A percentile compares a stretch with the other conserved stretches of the same genome.
Evolutionary conservation across 495 filamentous ascomycete species (phyloP).

Genomic region (Parathielavia hyrcaniae): DNA sequence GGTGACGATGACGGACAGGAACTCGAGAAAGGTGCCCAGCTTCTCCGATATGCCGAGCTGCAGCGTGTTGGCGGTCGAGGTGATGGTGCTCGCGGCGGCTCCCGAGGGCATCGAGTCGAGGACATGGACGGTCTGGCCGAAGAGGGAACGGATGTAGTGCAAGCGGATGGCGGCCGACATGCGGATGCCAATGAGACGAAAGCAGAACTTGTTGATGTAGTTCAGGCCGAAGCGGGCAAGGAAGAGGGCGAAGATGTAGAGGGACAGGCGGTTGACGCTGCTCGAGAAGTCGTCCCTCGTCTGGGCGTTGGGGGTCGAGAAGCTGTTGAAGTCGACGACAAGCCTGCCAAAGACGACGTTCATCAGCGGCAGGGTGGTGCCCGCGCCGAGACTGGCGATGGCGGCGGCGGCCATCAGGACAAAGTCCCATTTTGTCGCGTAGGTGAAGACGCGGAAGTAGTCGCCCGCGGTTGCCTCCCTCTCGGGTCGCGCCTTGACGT

Average conservation of each 20-base stretch:
- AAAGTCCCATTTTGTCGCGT: conserved; percentile 41
- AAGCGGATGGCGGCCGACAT: conserved; percentile 49
- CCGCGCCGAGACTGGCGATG: conserved; percentile 32
- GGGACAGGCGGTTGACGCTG: conserved; percentile 25
- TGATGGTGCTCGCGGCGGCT: conserved; percentile 52
- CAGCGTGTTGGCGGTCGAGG: conserved; percentile 51
- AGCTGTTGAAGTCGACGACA: conserved; percentile 29
- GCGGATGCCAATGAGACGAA: conserved; percentile 45
- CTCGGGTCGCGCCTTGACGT: conserved; percentile 35
- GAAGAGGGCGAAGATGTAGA: conserved; percentile 39
- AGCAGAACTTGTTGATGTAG: conserved; percentile 47
- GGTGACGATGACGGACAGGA: conserved; percentile 50
- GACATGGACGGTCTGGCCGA: conserved; percentile 49
- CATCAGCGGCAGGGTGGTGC: conserved; percentile 35
- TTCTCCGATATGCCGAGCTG: conserved; percentile 59
- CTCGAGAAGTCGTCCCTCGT: conserved; percentile 15
- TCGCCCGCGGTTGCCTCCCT: conserved; percentile 40
- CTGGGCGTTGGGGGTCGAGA: conserved; percentile 9
- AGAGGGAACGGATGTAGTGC: conserved; percentile 48
- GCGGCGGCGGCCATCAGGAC: conserved; percentile 34
- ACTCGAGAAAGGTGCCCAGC: conserved; percentile 52
- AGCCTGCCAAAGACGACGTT: conserved; percentile 36
- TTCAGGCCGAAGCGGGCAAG: conserved; percentile 41
- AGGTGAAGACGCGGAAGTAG: conserved; percentile 41
- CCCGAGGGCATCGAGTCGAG: conserved; percentile 53